phyloP scores from a whole-genome alignment of 352 stramenopile species.

The Globisporangium spinosum region DNA sequence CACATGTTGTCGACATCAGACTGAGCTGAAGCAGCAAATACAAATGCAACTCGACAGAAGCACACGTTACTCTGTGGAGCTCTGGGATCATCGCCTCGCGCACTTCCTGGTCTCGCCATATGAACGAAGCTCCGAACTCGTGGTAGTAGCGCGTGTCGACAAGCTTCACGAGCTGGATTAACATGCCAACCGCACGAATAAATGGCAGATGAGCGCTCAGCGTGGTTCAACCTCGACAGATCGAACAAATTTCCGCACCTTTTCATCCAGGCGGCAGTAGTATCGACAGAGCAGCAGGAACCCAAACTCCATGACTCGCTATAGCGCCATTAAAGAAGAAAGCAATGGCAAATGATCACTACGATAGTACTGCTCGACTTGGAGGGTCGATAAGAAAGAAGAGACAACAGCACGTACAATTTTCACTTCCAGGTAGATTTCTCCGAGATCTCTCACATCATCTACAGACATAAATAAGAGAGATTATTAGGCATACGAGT shows the following conservation, averaged over 20 bases:
- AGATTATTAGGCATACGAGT: not conserved
- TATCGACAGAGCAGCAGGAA: constrained; percentile 65
- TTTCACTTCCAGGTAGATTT: constrained; percentile 60
- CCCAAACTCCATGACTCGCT: constrained; percentile 65
- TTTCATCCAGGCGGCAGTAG: constrained; percentile 56
- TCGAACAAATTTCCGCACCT: constrained; percentile 27
- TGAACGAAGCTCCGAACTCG: constrained; percentile 46
- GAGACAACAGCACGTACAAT: constrained; percentile 28
- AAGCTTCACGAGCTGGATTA: constrained; percentile 36
- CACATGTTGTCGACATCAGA: not conserved
- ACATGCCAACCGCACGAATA: not conserved
- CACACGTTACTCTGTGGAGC: constrained; percentile 33
- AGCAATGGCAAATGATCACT: too few species aligned
- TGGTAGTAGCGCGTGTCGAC: constrained; percentile 63
- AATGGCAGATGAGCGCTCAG: not conserved
- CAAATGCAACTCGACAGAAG: not conserved
- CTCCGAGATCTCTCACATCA: constrained; percentile 57
- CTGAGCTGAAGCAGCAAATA: not conserved
- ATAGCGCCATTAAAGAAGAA: not conserved
- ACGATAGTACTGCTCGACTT: too few species aligned
- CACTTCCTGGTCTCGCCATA: constrained; percentile 53
- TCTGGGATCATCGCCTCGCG: constrained; percentile 33
- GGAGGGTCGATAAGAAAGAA: not conserved
- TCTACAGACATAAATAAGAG: constrained; percentile 26
- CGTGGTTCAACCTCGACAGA: not conserved